Evolutionary conservation across 257 asterid species (phyloP).

Genomic region (Nicotiana paniculata): DNA sequence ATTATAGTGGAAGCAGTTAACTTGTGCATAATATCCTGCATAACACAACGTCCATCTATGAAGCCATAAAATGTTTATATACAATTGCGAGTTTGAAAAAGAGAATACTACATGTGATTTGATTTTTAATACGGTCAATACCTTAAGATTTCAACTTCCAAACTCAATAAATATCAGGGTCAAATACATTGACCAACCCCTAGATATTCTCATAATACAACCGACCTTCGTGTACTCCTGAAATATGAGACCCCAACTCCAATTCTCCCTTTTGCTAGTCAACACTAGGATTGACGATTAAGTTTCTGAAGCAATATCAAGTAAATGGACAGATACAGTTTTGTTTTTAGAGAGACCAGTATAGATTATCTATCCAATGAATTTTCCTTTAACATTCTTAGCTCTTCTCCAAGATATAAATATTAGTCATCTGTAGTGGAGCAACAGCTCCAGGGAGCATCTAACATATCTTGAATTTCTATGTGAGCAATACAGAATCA

Average conservation of each 20-base stretch:
- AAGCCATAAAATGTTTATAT: neutral
- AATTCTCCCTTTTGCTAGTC: neutral
- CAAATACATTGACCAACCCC: neutral
- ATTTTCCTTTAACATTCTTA: neutral
- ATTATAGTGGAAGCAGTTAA: neutral
- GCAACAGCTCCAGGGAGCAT: neutral
- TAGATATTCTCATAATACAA: neutral
- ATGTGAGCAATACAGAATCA: neutral
- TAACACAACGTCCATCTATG: neutral
- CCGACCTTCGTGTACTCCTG: neutral
- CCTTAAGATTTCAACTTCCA: neutral
- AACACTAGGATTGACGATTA: neutral
- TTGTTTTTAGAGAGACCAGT: neutral
- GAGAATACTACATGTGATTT: neutral
- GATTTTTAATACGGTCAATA: neutral
- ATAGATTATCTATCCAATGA: neutral
- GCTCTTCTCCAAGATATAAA: neutral
- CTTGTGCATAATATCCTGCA: neutral
- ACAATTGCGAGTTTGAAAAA: neutral
- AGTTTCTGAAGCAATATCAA: neutral
- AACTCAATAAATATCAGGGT: neutral
- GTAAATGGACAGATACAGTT: neutral
- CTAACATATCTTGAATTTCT: neutral
- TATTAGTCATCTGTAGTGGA: neutral
- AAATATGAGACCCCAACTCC: neutral